Evolutionary conservation across 768 basidiomycete species (phyloP).

Genomic region (Cubamyces lactineus): DNA sequence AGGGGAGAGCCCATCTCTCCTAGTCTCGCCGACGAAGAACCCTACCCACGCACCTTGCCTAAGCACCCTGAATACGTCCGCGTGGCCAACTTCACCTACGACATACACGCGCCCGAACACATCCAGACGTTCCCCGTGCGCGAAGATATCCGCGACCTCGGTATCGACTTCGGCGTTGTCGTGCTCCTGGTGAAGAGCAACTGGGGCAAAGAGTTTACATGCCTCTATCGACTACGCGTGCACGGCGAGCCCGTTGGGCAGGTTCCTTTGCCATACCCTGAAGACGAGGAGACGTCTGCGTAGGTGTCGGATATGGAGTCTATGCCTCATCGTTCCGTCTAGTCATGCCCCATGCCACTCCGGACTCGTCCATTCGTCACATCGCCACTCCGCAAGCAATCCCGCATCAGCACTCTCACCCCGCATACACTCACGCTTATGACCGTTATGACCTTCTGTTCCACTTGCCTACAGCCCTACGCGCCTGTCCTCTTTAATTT

Average conservation of each 20-base stretch:
- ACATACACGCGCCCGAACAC: conserved; percentile 42
- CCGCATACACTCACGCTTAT: conserved; percentile 15
- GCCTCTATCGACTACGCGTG: conserved; percentile 84
- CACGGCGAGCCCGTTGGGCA: conserved; percentile 64
- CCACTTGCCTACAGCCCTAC: background rate
- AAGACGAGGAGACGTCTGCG: conserved; percentile 20
- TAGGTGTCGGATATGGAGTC: conserved; percentile 4
- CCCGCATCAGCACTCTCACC: background rate
- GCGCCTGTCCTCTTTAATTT: conserved; percentile 15
- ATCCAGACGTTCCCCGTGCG: conserved; percentile 55
- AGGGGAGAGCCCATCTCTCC: conserved; percentile 17
- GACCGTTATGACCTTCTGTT: conserved; percentile 17
- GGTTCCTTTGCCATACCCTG: conserved; percentile 40
- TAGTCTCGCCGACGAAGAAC: conserved; percentile 19
- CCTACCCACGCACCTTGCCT: conserved; percentile 37
- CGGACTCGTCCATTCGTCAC: background rate
- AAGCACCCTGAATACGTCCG: conserved; percentile 40
- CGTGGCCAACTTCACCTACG: conserved; percentile 52
- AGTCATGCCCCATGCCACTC: conserved; percentile 10
- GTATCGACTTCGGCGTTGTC: conserved; percentile 84
- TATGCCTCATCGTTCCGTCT: background rate
- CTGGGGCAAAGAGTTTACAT: conserved; percentile 88
- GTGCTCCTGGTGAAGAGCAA: conserved; percentile 80
- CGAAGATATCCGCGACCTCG: conserved; percentile 64
- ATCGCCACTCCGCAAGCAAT: background rate